Percentiles rank a stretch among this genome's conserved stretches.
Conservation (phyloP, 2,329 filamentous ascomycete genomes). For the Fusarium succisae region DNA sequence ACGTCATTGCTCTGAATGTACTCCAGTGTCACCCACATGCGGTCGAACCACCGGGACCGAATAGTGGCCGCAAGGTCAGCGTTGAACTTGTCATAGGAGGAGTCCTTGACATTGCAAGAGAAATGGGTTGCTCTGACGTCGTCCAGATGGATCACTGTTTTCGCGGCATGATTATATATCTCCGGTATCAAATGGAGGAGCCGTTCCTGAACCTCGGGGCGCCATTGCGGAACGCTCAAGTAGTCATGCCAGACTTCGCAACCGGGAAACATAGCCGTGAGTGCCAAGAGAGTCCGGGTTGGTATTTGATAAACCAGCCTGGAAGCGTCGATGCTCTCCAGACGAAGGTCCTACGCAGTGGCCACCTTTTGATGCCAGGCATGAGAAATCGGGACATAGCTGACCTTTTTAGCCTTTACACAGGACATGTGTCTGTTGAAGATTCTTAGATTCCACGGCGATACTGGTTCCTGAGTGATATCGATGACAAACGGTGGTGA, state of each 20-base stretch:
- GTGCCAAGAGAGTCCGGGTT: background rate
- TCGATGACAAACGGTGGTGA: background rate
- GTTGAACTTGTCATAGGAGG: background rate
- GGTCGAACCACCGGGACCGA: background rate
- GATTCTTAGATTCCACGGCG: background rate
- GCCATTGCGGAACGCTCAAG: background rate
- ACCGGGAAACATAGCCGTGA: background rate
- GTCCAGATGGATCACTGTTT: background rate
- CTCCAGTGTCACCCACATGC: background rate
- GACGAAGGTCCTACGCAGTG: background rate
- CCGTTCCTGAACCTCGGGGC: background rate
- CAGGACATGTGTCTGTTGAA: background rate
- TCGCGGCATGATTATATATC: background rate
- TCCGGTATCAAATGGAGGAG: background rate
- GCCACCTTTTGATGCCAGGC: background rate
- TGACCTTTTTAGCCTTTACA: background rate
- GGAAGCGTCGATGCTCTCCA: background rate
- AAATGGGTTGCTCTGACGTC: background rate
- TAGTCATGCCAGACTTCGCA: background rate
- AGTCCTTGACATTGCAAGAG: background rate
- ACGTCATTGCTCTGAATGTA: background rate
- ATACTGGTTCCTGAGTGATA: background rate
- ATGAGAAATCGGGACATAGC: background rate
- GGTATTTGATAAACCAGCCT: background rate
- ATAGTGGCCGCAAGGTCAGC: background rate